Evolutionary conservation across 1,139 yeast species (phyloP).

Genomic region (Yamadazyma triangularis): DNA sequence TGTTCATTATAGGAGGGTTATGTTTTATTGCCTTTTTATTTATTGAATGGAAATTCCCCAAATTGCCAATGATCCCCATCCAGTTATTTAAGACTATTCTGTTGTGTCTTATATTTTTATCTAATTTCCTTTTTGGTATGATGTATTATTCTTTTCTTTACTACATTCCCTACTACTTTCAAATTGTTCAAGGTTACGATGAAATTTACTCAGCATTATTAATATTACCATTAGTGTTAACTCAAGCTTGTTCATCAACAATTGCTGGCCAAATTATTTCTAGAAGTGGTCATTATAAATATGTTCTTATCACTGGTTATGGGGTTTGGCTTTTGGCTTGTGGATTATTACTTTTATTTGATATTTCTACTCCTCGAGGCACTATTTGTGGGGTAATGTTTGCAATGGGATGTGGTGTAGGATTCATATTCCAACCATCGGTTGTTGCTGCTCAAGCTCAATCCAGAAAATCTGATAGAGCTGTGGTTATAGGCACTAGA

Average conservation of each 20-base stretch:
- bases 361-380: conserved; percentile 25
- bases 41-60: conserved; percentile 47
- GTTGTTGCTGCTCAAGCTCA: conserved; percentile 56
- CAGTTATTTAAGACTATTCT: conserved; percentile 36
- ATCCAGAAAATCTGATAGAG: conserved; percentile 45
- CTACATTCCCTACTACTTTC: conserved; percentile 49
- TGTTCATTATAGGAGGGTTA: conserved; percentile 45
- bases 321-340: conserved; percentile 38
- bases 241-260: conserved; percentile 37
- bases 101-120: conserved; percentile 36
- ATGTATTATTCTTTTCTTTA: conserved; percentile 42
- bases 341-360: conserved; percentile 34
- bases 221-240: conserved; percentile 38
- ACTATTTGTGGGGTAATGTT: conserved; percentile 30
- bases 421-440: conserved; percentile 31
- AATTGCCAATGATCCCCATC: conserved; percentile 55
- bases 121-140: conserved; percentile 48
- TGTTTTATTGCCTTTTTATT: conserved; percentile 36
- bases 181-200: conserved; percentile 40
- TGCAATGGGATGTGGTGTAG: conserved; percentile 44
- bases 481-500: conserved; percentile 52
- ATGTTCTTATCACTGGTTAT: conserved; percentile 40
- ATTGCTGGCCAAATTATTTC: conserved; percentile 43
- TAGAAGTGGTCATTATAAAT: conserved; percentile 37
- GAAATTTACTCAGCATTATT: conserved; percentile 36